Percentiles rank a stretch among this genome's conserved stretches.
Conservation (phyloP, 2,329 filamentous ascomycete species). For the Aspergillus ustus region DNA sequence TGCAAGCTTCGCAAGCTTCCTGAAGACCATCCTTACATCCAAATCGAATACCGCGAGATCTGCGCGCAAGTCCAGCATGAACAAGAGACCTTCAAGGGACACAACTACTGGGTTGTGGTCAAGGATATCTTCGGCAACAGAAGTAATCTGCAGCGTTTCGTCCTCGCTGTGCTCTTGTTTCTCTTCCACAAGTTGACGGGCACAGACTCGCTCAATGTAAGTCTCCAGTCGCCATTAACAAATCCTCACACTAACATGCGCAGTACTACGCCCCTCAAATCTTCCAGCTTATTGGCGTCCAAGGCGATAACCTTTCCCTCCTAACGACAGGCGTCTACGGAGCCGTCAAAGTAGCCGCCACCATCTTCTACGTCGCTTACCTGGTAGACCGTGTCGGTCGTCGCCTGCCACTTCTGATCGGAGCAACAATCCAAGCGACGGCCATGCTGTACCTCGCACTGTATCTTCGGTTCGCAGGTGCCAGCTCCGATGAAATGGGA, state of each 20-base stretch:
- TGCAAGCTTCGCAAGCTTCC: slow-evolving; percentile 6
- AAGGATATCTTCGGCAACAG: slow-evolving; percentile 11
- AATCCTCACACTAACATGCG: neutral
- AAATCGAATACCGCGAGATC: slow-evolving; percentile 45
- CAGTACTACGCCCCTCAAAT: slow-evolving; percentile 14
- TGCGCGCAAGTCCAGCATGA: slow-evolving; percentile 41
- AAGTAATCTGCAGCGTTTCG: slow-evolving; percentile 9
- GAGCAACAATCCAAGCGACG: slow-evolving; percentile 5
- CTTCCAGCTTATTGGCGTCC: slow-evolving; percentile 9
- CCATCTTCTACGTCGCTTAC: slow-evolving; percentile 9
- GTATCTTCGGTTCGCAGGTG: slow-evolving; percentile 7
- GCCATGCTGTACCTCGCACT: slow-evolving; percentile 12
- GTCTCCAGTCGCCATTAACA: neutral
- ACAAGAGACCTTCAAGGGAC: slow-evolving; percentile 30
- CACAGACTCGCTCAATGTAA: slow-evolving; percentile 10
- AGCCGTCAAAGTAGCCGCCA: slow-evolving; percentile 11
- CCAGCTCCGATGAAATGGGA: neutral
- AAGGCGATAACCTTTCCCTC: neutral
- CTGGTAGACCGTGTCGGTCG: slow-evolving; percentile 9
- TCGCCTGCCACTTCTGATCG: slow-evolving; percentile 1
- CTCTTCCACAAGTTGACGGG: slow-evolving; percentile 13
- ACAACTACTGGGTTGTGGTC: slow-evolving; percentile 40
- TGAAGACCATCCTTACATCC: slow-evolving; percentile 40
- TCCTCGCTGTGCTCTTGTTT: slow-evolving; percentile 11
- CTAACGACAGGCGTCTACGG: slow-evolving; percentile 12